phyloP scores from a whole-genome alignment of 1,284 basidiomycete species.

The Pseudozyma pruni region DNA sequence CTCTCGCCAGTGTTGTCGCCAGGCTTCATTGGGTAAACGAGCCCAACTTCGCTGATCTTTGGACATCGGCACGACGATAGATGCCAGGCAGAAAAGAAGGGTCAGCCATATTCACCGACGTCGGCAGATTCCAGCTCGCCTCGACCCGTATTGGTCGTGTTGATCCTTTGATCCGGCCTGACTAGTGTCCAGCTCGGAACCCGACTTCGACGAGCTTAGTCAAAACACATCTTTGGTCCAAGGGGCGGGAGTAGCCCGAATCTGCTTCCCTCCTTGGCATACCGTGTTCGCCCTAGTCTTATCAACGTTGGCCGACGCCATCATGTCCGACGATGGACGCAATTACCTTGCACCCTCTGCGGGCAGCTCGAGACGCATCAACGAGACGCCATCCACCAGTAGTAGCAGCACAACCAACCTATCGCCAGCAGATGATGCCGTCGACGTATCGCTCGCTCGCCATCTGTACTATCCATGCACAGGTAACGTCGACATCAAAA shows the following conservation, averaged over 20 bases:
- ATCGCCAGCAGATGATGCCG: not conserved
- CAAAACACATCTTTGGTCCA: too few species aligned
- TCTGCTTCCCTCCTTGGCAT: conserved; percentile 16
- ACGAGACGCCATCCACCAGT: not conserved
- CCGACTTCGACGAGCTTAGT: not conserved
- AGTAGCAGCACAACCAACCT: not conserved
- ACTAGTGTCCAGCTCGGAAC: too few species aligned
- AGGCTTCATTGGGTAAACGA: too few species aligned
- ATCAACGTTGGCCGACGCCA: not conserved
- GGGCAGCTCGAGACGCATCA: not conserved
- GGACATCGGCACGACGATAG: too few species aligned
- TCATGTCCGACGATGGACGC: conserved; percentile 12
- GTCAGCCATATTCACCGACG: not conserved
- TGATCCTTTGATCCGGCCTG: too few species aligned
- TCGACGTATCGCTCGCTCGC: conserved; percentile 1
- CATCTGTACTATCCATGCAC: conserved; percentile 33
- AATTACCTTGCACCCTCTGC: not conserved
- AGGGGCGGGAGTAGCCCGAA: conserved; percentile 8
- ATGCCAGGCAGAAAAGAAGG: conserved; percentile 1
- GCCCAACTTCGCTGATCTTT: too few species aligned
- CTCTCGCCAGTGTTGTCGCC: too few species aligned
- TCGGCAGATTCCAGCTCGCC: not conserved
- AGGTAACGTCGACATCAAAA: conserved; percentile 25
- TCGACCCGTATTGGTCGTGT: too few species aligned
- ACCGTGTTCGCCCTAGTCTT: not conserved